A percentile compares a stretch with the other conserved stretches of the same genome.
These are phyloP conservation scores for Fusarium subtropicale DNA, from an alignment of 2,329 filamentous ascomycete genomes.

Conservation along the genomic window DNA sequence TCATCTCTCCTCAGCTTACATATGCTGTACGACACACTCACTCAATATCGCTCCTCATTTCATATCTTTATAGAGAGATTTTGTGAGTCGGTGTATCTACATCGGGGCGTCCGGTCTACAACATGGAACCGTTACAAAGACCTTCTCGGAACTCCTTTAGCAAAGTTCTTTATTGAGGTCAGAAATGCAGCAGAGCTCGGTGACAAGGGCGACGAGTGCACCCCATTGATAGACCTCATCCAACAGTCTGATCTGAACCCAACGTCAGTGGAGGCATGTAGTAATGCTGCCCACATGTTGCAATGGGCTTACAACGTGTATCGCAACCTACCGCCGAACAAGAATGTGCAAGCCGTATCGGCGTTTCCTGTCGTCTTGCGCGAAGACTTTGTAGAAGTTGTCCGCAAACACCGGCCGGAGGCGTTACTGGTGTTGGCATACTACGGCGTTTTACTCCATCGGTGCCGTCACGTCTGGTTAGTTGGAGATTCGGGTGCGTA, in stretches of 20 bases:
- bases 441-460: conserved; percentile 62
- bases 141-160: conserved; percentile 53
- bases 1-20: conserved; percentile 59
- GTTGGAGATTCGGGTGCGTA: conserved; percentile 51
- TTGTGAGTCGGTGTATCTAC: conserved; percentile 56
- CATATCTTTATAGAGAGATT: conserved; percentile 56
- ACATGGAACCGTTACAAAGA: conserved; percentile 51
- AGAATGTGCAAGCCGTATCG: conserved; percentile 49
- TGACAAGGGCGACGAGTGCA: conserved; percentile 45
- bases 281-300: conserved; percentile 46
- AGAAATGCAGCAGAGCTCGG: conserved; percentile 24
- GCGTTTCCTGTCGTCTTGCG: conserved; percentile 51
- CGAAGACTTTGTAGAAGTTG: conserved; percentile 51
- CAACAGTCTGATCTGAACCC: conserved; percentile 49
- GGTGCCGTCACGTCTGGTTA: conserved; percentile 55
- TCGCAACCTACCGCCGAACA: conserved; percentile 39
- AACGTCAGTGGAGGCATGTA: conserved; percentile 47
- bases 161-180: conserved; percentile 43
- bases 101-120: conserved; percentile 57
- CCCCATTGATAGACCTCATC: conserved; percentile 47
- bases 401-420: conserved; percentile 54
- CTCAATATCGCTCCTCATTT: conserved; percentile 53
- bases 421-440: conserved; percentile 62
- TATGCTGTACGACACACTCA: conserved; percentile 60
- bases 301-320: conserved; percentile 53